A percentile compares a stretch with the other conserved stretches of the same genome.
These are phyloP conservation scores for Candida awuae DNA, from an alignment of 805 yeast species.

Conservation along the genomic window DNA sequence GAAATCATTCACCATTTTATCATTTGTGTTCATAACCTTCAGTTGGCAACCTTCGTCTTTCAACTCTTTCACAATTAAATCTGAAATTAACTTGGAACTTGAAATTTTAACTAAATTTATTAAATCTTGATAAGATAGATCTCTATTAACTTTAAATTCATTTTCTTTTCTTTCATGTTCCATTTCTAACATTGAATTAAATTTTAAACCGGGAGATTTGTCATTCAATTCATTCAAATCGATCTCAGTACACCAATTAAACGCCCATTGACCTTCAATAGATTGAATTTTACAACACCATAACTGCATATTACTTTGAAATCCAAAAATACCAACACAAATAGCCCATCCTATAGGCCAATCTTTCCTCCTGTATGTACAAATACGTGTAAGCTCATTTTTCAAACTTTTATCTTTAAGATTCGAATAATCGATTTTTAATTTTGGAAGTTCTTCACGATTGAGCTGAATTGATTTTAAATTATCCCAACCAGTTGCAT, in stretches of 20 bases:
- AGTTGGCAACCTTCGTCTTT: conserved; percentile 32
- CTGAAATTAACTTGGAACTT: conserved; percentile 42
- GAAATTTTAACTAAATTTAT: conserved; percentile 34
- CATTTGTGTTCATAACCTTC: conserved; percentile 24
- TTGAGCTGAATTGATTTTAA: conserved; percentile 45
- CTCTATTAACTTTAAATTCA: background rate
- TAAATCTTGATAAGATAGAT: conserved; percentile 27
- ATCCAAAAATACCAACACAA: conserved; percentile 31
- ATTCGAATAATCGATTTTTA: conserved; percentile 29
- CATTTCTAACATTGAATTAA: background rate
- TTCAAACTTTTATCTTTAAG: conserved; percentile 19
- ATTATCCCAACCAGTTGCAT: conserved; percentile 63
- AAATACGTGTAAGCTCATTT: conserved; percentile 19
- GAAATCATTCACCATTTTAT: conserved; percentile 16
- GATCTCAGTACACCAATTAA: conserved; percentile 40
- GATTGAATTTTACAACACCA: conserved; percentile 47
- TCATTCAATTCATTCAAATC: conserved; percentile 9
- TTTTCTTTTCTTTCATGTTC: background rate
- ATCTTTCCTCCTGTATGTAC: conserved; percentile 39
- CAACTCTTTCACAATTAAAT: conserved; percentile 46
- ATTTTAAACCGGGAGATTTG: background rate
- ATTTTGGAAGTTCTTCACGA: conserved; percentile 37
- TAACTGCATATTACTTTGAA: conserved; percentile 35
- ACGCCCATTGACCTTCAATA: conserved; percentile 44
- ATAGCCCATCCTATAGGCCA: conserved; percentile 56